Base-by-base conservation (phyloP, 2,329 filamentous ascomycete species). In the Fusarium circinatum region DNA sequence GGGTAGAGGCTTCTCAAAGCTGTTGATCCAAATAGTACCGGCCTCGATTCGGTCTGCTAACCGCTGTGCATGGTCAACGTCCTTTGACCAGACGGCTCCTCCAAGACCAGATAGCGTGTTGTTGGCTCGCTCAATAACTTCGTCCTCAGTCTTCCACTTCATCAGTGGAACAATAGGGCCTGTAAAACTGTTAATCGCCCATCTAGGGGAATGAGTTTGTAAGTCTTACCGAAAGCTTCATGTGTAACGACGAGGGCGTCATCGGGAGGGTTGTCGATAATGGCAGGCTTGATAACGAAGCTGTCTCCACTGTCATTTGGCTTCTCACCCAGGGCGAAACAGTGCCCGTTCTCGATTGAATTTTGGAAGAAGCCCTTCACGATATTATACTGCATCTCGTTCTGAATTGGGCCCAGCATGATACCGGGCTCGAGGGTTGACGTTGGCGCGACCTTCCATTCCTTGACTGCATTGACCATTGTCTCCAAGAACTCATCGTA, bases 21-120 rank as follows among this genome's bases (percentile, higher is more conserved):
- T 83, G 78, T 91, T 91, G 75, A 91, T 86, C 85, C 88, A 91
- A 1, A 91, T 86, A 5, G 81, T 86, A 0, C 90, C 89, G 0
- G 87, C 85, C 75, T 90, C 86, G 17, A 92, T 80, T 26, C 84
- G 83, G 34, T 84, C 77, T 1, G 88, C 89, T 32, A 91, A 84
- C 7, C 82, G 81, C 26, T 84, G 83, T 0, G 89, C 89, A 14
- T 83, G 80, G 1, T 81, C 82, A 9, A 88, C 52, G 69, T 91
- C 87, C 10, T 81, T 82, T 11, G 84, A 87, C 83, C 89, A 91
- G 0, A 92, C 85, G 0, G 88, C 88, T 8, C 86, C 86, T 1
- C 87, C 88, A 0, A 91, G 83, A 2, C 88, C 89, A 34, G 84
- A 85, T n/a, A 85, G 83, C 8, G 82, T 83, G 30, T 85, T 80